A percentile compares a stretch with the other conserved stretches of the same genome.
phyloP scores from a whole-genome alignment of 1,139 yeast species.

The Candida buenavistaensis region DNA sequence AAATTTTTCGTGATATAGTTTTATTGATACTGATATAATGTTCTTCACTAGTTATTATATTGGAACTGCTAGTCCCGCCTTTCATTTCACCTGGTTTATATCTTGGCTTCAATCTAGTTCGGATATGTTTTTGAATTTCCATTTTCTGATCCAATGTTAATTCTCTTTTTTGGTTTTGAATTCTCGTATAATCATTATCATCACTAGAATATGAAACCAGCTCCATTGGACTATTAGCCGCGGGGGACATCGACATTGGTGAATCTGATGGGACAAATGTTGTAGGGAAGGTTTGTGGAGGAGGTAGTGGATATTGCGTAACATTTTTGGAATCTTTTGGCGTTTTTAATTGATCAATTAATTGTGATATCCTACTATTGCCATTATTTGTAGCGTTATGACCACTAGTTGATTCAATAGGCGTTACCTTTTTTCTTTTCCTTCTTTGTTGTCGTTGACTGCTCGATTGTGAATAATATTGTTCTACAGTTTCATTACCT shows the following conservation, averaged over 20 bases:
- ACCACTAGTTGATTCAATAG: slow-evolving; percentile 8
- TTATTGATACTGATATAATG: slow-evolving; percentile 39
- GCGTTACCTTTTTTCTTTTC: slow-evolving; percentile 25
- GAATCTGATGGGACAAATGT: slow-evolving; percentile 9
- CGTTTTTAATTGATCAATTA: slow-evolving; percentile 29
- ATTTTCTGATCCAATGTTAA: slow-evolving; percentile 47
- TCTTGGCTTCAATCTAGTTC: slow-evolving; percentile 49
- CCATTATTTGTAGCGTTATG: slow-evolving; percentile 1
- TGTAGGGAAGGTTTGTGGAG: slow-evolving; percentile 1
- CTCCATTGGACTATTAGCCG: slow-evolving; percentile 16
- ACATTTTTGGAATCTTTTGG: slow-evolving; percentile 1
- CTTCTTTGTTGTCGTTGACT: slow-evolving; percentile 18
- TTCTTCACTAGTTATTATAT: slow-evolving; percentile 24
- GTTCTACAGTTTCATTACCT: neutral
- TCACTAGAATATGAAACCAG: slow-evolving; percentile 12
- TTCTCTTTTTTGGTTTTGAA: slow-evolving; percentile 11
- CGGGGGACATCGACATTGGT: slow-evolving; percentile 14
- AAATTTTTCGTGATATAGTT: slow-evolving; percentile 44
- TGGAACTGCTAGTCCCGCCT: slow-evolving; percentile 18
- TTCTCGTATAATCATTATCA: slow-evolving; percentile 10
- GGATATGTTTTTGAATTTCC: slow-evolving; percentile 52
- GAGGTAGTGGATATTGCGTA: slow-evolving; percentile 9
- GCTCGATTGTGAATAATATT: neutral
- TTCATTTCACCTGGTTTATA: slow-evolving; percentile 22
- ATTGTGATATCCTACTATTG: slow-evolving; percentile 22